phyloP scores from a whole-genome alignment of 2,329 filamentous ascomycete species.

The Curvularia spicifera region DNA sequence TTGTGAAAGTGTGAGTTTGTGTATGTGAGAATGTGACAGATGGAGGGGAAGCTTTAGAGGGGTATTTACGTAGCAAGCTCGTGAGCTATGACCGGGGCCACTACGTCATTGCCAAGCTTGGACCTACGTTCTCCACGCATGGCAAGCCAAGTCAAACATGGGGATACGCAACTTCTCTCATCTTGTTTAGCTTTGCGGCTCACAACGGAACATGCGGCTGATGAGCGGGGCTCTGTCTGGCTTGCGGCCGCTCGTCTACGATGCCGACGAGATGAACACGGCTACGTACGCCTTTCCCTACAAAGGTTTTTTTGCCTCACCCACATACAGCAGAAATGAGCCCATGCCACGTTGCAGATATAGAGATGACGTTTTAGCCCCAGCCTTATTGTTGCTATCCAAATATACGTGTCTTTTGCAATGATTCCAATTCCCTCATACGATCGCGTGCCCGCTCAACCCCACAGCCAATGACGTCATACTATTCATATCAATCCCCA shows the following conservation, averaged over 20 bases:
- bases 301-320: not conserved
- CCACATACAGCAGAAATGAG: too few relatives aligned
- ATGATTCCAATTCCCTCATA: conserved; percentile 16
- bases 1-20: conserved; percentile 2
- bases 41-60: conserved; percentile 44
- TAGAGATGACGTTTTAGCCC: conserved; percentile 17
- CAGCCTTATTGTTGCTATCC: conserved; percentile 28
- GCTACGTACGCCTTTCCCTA: not conserved
- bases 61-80: conserved; percentile 36
- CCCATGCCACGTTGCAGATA: conserved; percentile 1
- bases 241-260: not conserved
- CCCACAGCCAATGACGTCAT: conserved; percentile 37
- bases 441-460: conserved; percentile 25
- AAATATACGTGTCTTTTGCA: conserved; percentile 27
- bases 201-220: conserved; percentile 19
- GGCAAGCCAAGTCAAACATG: not conserved
- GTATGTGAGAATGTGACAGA: conserved; percentile 7
- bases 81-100: conserved; percentile 26
- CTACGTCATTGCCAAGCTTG: conserved; percentile 45
- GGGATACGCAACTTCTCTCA: conserved; percentile 6
- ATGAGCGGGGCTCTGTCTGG: not conserved
- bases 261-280: not conserved
- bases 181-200: conserved; percentile 20
- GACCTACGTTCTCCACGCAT: conserved; percentile 10
- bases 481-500: conserved; percentile 6